phyloP scores from a whole-genome alignment of 1,139 yeast species.

The Taphrina wiesneri region DNA sequence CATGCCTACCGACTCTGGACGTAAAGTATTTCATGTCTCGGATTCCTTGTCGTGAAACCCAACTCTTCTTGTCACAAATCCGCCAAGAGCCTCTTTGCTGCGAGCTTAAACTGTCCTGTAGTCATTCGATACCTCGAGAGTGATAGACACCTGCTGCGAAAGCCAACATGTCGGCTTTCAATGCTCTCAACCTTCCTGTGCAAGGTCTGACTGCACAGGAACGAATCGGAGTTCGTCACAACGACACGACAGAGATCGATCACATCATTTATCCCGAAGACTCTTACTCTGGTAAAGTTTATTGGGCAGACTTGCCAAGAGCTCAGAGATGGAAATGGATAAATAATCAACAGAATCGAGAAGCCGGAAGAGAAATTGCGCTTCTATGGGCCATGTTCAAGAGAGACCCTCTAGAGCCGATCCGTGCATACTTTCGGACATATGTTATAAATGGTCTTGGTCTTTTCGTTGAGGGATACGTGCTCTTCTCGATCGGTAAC shows the following conservation, averaged over 20 bases:
- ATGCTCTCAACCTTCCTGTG: neutral
- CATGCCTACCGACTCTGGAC: neutral
- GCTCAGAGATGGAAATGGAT: slow-evolving; percentile 43
- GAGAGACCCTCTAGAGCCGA: slow-evolving; percentile 46
- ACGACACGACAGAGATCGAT: slow-evolving; percentile 23
- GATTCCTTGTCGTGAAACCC: too few relatives aligned
- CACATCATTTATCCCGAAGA: slow-evolving; percentile 30
- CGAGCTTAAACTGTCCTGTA: neutral
- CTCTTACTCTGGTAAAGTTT: slow-evolving; percentile 43
- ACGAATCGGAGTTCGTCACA: slow-evolving; percentile 6
- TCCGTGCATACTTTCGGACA: slow-evolving; percentile 46
- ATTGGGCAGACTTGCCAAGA: slow-evolving; percentile 49
- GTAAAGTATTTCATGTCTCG: too few relatives aligned
- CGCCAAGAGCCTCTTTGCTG: too few relatives aligned
- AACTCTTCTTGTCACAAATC: too few relatives aligned
- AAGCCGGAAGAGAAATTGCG: slow-evolving; percentile 43
- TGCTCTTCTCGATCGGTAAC: slow-evolving; percentile 48
- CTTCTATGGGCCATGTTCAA: slow-evolving; percentile 43
- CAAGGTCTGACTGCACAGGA: slow-evolving; percentile 5
- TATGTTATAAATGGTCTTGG: slow-evolving; percentile 48
- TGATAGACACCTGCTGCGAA: too few relatives aligned
- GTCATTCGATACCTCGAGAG: too few relatives aligned
- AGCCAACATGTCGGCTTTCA: slow-evolving; percentile 4
- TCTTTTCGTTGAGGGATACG: slow-evolving; percentile 48
- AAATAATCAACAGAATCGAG: slow-evolving; percentile 43